Evolutionary conservation across 169 alveolate species (phyloP).

Genomic region (Plasmodium adleri): DNA sequence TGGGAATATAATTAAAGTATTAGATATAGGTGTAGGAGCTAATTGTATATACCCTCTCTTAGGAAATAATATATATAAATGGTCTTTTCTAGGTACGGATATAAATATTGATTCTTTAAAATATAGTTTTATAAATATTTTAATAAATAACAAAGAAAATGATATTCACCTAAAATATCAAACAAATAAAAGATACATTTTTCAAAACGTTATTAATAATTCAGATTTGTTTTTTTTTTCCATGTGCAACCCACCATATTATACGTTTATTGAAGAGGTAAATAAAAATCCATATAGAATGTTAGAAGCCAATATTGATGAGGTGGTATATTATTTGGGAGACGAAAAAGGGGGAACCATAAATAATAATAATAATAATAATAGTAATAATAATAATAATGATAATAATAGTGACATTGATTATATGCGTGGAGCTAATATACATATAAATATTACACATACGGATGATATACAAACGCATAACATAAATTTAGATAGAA

Average conservation of each 20-base stretch:
- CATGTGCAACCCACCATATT: slow-evolving; percentile 65
- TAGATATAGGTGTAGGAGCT: slow-evolving; percentile 87
- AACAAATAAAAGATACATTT: slow-evolving; percentile 37
- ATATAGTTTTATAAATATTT: slow-evolving; percentile 32
- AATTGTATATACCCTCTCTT: slow-evolving; percentile 85
- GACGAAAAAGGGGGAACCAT: background rate
- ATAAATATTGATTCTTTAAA: slow-evolving; percentile 49
- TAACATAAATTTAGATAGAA: too few species aligned
- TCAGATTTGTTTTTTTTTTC: slow-evolving; percentile 62
- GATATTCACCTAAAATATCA: slow-evolving; percentile 72
- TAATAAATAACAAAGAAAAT: slow-evolving; percentile 47
- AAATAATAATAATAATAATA: background rate
- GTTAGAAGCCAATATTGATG: slow-evolving; percentile 45
- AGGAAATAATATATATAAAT: slow-evolving; percentile 79
- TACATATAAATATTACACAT: too few species aligned
- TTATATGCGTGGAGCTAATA: too few species aligned
- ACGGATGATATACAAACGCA: too few species aligned
- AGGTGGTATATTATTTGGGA: slow-evolving; percentile 32
- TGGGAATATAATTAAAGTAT: slow-evolving; percentile 77
- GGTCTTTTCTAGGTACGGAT: slow-evolving; percentile 82
- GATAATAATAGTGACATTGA: background rate
- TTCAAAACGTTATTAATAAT: slow-evolving; percentile 30
- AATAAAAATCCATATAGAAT: slow-evolving; percentile 60
- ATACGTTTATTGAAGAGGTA: slow-evolving; percentile 48
- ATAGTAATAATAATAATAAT: background rate